Conservation (phyloP, 2,329 filamentous ascomycete genomes). For the Epichloe baconii region DNA sequence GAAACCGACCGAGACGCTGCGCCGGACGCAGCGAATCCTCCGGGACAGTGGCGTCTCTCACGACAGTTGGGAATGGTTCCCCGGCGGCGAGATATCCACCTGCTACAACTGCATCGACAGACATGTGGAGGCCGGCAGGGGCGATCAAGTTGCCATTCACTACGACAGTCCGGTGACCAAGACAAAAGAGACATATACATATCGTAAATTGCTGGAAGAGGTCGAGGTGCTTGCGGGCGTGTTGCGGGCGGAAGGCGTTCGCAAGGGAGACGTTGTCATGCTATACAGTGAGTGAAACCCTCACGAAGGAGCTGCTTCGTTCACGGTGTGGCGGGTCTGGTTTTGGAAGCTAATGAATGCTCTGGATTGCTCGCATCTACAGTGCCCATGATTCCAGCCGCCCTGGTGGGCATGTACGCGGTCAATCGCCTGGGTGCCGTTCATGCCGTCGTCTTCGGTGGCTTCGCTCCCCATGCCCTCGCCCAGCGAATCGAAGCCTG, state of each 20-base stretch:
- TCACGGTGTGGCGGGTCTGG: conserved; percentile 3
- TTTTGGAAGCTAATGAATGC: background rate
- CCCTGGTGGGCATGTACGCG: conserved; percentile 76
- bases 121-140: conserved; percentile 70
- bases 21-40: conserved; percentile 48
- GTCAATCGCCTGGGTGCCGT: conserved; percentile 71
- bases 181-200: conserved; percentile 60
- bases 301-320: background rate
- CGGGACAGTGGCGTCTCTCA: conserved; percentile 48
- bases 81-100: conserved; percentile 76
- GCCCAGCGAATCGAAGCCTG: conserved; percentile 83
- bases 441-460: conserved; percentile 86
- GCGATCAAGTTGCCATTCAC: conserved; percentile 60
- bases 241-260: conserved; percentile 67
- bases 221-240: conserved; percentile 75
- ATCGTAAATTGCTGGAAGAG: conserved; percentile 61
- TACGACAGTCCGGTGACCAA: conserved; percentile 81
- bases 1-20: conserved; percentile 51
- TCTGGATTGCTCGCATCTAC: background rate
- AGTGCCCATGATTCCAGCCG: conserved; percentile 94
- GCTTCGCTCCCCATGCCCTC: conserved; percentile 69
- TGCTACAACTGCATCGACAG: conserved; percentile 87
- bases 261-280: conserved; percentile 73
- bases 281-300: conserved; percentile 58
- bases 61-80: conserved; percentile 80